Conservation (phyloP, 805 yeast genomes). For the Metschnikowia vanudenii region DNA sequence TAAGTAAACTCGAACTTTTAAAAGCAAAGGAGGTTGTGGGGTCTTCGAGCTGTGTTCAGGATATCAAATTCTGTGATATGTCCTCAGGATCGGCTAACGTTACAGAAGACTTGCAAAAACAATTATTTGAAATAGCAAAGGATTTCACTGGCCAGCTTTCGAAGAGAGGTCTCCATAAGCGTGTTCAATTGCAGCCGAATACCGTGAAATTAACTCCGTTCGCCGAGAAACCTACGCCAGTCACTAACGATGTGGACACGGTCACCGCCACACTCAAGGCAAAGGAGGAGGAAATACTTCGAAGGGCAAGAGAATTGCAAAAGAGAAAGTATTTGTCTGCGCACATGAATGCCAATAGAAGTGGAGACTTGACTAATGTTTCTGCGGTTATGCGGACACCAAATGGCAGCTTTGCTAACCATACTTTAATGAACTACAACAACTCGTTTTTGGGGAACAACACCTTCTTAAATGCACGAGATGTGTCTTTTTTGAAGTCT, state of each 20-base stretch:
- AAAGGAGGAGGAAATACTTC: constrained; percentile 26
- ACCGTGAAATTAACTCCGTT: not conserved
- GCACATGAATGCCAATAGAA: constrained; percentile 22
- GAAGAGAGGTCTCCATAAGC: constrained; percentile 27
- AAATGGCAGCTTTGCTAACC: constrained; percentile 16
- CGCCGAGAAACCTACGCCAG: not conserved
- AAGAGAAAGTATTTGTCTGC: constrained; percentile 34
- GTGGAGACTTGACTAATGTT: constrained; percentile 16
- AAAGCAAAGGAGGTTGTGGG: constrained; percentile 12
- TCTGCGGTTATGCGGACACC: constrained; percentile 14
- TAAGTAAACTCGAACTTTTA: constrained; percentile 20
- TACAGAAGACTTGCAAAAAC: constrained; percentile 24
- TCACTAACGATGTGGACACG: not conserved
- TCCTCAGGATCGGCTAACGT: constrained; percentile 25
- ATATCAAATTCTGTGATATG: constrained; percentile 36
- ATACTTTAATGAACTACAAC: constrained; percentile 17
- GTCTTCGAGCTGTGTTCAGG: constrained; percentile 18
- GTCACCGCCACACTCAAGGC: constrained; percentile 4
- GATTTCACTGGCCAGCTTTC: constrained; percentile 32
- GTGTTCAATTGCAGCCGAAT: constrained; percentile 14
- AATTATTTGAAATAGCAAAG: constrained; percentile 23
- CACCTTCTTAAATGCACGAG: constrained; percentile 10
- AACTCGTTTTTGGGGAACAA: constrained; percentile 18
- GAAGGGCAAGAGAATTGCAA: constrained; percentile 29
- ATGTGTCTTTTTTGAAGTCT: constrained; percentile 32